Conservation (phyloP, 2,329 filamentous ascomycete species). For the Penicillium capsulatum region DNA sequence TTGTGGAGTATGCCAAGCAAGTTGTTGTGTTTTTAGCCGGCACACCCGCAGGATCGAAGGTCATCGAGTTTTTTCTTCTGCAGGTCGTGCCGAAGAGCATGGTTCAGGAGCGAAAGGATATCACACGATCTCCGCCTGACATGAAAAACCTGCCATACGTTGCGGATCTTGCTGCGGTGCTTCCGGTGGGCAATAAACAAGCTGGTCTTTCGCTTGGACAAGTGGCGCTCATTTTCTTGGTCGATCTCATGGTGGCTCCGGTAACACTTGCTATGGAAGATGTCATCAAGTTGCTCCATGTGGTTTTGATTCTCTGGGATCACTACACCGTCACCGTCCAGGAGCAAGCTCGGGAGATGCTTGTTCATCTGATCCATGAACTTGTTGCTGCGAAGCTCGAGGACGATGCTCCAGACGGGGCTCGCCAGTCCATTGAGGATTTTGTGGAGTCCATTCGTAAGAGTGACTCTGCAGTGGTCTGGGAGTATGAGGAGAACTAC, state of each 20-base stretch:
- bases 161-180: slow-evolving; percentile 71
- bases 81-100: slow-evolving; percentile 95
- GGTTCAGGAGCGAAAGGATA: slow-evolving; percentile 80
- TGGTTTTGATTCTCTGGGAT: slow-evolving; percentile 92
- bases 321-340: slow-evolving; percentile 93
- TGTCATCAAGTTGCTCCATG: slow-evolving; percentile 81
- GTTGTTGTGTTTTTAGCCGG: slow-evolving; percentile 95
- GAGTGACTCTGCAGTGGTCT: slow-evolving; percentile 79
- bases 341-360: slow-evolving; percentile 94
- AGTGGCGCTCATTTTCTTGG: slow-evolving; percentile 84
- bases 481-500: slow-evolving; percentile 91
- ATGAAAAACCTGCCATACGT: slow-evolving; percentile 76
- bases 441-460: slow-evolving; percentile 82
- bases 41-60: slow-evolving; percentile 77
- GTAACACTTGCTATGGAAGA: slow-evolving; percentile 74
- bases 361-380: slow-evolving; percentile 95
- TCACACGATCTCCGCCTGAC: slow-evolving; percentile 63
- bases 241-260: slow-evolving; percentile 93
- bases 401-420: slow-evolving; percentile 62
- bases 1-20: slow-evolving; percentile 96
- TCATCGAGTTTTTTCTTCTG: slow-evolving; percentile 87
- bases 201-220: slow-evolving; percentile 88
- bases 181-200: slow-evolving; percentile 87
- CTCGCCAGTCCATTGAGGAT: slow-evolving; percentile 74
- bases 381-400: slow-evolving; percentile 77